phyloP scores from a whole-genome alignment of 129 eudicot species.

The Daucus carota region DNA sequence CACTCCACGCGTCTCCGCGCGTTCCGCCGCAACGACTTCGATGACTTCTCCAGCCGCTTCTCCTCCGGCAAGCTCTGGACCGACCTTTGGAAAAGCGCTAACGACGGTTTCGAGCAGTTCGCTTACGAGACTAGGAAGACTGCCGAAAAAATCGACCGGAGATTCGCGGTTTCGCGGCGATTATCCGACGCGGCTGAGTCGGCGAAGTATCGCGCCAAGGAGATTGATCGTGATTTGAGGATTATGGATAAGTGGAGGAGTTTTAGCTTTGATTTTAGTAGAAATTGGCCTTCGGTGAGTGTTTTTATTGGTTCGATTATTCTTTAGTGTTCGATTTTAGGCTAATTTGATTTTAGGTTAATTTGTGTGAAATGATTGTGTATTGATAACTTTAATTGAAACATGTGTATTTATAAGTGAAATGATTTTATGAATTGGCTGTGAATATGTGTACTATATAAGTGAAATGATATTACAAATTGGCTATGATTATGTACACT shows the following conservation, averaged over 20 bases:
- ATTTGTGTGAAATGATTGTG: background rate
- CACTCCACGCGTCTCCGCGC: background rate
- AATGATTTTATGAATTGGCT: background rate
- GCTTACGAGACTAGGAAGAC: constrained; percentile 66
- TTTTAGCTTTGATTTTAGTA: constrained; percentile 10
- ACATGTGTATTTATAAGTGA: background rate
- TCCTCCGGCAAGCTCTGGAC: constrained; percentile 70
- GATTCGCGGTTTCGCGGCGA: constrained; percentile 44
- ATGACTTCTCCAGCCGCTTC: constrained; percentile 47
- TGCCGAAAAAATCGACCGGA: constrained; percentile 80
- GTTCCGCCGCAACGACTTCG: constrained; percentile 73
- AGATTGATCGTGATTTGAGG: constrained; percentile 64
- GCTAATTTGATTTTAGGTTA: background rate
- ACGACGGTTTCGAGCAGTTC: constrained; percentile 71
- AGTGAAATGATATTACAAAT: too few relatives aligned
- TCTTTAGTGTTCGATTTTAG: too few relatives aligned
- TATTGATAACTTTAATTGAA: background rate
- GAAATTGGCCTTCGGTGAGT: background rate
- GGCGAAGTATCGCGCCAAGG: constrained; percentile 68
- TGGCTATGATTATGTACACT: background rate
- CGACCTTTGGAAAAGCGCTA: constrained; percentile 29
- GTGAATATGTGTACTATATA: too few relatives aligned
- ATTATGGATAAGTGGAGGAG: constrained; percentile 61
- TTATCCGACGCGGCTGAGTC: constrained; percentile 40
- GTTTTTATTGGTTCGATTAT: background rate